phyloP scores from a whole-genome alignment of 805 yeast genomes.

The Torulaspora franciscae region DNA sequence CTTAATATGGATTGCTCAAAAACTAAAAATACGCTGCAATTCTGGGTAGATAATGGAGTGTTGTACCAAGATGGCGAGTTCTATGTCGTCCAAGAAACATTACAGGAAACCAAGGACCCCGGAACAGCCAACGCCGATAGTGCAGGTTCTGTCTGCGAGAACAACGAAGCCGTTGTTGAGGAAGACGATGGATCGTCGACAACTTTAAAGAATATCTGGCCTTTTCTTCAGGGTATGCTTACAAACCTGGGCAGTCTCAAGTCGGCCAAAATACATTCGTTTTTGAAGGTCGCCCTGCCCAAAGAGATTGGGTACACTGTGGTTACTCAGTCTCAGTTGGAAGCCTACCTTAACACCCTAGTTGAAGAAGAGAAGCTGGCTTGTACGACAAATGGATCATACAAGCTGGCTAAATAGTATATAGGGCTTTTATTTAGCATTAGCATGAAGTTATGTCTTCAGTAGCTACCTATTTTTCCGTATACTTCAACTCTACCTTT shows the following conservation, averaged over 20 bases:
- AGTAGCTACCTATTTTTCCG: neutral
- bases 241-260: constrained; percentile 51
- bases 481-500: neutral
- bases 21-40: constrained; percentile 42
- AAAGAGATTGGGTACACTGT: constrained; percentile 36
- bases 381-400: constrained; percentile 16
- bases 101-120: neutral
- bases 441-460: neutral
- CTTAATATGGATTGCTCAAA: constrained; percentile 43
- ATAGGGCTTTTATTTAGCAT: no score
- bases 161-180: neutral
- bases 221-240: constrained; percentile 52
- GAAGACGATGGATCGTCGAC: neutral
- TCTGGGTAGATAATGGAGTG: constrained; percentile 63
- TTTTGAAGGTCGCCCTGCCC: constrained; percentile 53
- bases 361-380: constrained; percentile 20
- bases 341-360: constrained; percentile 13
- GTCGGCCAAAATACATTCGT: constrained; percentile 46
- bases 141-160: neutral
- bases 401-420: constrained; percentile 9
- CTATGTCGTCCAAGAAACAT: constrained; percentile 4
- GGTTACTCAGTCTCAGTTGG: constrained; percentile 16
- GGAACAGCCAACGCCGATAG: neutral
- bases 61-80: constrained; percentile 38
- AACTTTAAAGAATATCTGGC: constrained; percentile 35